These are phyloP conservation scores for Lophiostoma macrostomum DNA, from an alignment of 495 filamentous ascomycete species.

Conservation along the genomic window DNA sequence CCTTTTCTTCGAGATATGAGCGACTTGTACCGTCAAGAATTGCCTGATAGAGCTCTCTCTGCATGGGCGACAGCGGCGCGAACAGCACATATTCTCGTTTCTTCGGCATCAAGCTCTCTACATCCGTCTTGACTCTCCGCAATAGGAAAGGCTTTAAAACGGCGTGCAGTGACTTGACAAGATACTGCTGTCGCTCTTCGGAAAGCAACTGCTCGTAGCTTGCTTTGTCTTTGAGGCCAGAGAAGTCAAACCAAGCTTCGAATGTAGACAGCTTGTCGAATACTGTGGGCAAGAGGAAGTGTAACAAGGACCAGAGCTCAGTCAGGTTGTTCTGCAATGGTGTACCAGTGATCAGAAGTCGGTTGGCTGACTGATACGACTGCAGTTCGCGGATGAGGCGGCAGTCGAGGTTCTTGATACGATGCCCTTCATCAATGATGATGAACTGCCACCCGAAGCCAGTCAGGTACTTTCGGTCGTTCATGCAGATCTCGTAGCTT, in stretches of 20 bases:
- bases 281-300: constrained; percentile 88
- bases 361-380: constrained; percentile 81
- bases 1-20: constrained; percentile 79
- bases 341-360: constrained; percentile 90
- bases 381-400: constrained; percentile 84
- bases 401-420: constrained; percentile 95
- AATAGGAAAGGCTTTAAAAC: constrained; percentile 90
- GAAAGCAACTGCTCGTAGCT: constrained; percentile 68
- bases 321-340: constrained; percentile 94
- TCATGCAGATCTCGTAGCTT: constrained; percentile 92
- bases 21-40: constrained; percentile 77
- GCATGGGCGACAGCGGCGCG: constrained; percentile 80
- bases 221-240: constrained; percentile 71
- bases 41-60: constrained; percentile 85
- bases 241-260: constrained; percentile 95
- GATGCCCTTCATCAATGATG: constrained; percentile 96
- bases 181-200: constrained; percentile 74
- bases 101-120: constrained; percentile 82
- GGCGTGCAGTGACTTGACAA: constrained; percentile 85
- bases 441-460: constrained; percentile 94
- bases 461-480: constrained; percentile 73
- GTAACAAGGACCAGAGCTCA: constrained; percentile 91
- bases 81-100: constrained; percentile 96
- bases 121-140: constrained; percentile 86
- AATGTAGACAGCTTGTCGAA: constrained; percentile 88